Conservation (phyloP, 2,329 filamentous ascomycete genomes). For the Mycocentrospora acerina region DNA sequence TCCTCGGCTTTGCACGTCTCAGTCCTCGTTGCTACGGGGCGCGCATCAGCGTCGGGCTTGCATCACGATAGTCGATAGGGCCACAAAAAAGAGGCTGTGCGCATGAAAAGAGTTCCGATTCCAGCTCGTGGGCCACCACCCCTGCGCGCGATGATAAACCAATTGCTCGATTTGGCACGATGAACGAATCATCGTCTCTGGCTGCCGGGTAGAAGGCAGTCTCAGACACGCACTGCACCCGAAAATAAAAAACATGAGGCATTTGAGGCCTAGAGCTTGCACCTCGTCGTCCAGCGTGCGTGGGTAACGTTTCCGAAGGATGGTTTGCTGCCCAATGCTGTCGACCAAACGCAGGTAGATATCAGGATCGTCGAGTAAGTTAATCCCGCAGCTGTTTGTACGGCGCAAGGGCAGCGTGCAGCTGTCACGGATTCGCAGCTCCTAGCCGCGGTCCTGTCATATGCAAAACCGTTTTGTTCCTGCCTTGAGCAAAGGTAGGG, state of each 20-base stretch:
- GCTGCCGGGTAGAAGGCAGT: constrained; percentile 27
- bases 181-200: constrained; percentile 11
- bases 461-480: background rate
- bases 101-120: constrained; percentile 27
- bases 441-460: background rate
- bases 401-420: too few species aligned
- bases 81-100: constrained; percentile 24
- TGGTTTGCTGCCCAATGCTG: too few species aligned
- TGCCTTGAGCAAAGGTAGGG: background rate
- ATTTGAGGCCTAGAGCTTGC: constrained; percentile 21
- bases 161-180: constrained; percentile 9
- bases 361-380: constrained; percentile 13
- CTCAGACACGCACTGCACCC: constrained; percentile 8
- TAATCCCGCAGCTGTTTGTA: constrained; percentile 1
- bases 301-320: too few species aligned
- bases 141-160: constrained; percentile 14
- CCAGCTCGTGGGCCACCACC: constrained; percentile 25
- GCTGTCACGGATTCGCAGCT: constrained; percentile 1
- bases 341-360: too few species aligned
- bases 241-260: constrained; percentile 22
- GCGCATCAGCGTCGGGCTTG: background rate
- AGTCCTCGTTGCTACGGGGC: background rate
- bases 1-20: constrained; percentile 8
- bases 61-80: constrained; percentile 18
- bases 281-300: too few species aligned